Evolutionary conservation across 108 stramenopile genomes (phyloP).

Genomic region (Phaeodactylum tricornutum): DNA sequence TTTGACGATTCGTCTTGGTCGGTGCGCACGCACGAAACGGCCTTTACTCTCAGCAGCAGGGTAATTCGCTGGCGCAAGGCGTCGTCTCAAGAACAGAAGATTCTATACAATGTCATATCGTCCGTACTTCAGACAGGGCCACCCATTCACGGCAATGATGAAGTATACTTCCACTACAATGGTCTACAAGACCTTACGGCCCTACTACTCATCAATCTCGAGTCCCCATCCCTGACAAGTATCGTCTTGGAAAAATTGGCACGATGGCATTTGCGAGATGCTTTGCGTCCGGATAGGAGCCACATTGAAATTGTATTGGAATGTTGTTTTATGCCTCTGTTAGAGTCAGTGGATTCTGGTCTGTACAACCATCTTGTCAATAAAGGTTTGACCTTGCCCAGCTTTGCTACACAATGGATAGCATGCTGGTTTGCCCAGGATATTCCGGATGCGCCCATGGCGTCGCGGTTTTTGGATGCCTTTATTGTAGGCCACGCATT

Average conservation of each 20-base stretch:
- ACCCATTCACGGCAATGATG: neutral
- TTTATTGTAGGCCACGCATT: conserved; percentile 77
- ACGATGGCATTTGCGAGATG: conserved; percentile 26
- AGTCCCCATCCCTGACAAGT: conserved; percentile 22
- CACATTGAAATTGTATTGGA: neutral
- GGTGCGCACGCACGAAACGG: neutral
- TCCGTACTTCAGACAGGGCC: conserved; percentile 4
- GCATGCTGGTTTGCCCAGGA: conserved; percentile 90
- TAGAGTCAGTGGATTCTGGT: neutral
- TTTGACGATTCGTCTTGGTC: too few relatives aligned
- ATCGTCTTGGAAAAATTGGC: conserved; percentile 13
- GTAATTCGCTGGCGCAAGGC: neutral
- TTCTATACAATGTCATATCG: conserved; percentile 11
- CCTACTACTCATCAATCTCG: conserved; percentile 31
- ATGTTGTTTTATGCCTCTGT: neutral
- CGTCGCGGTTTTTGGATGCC: conserved; percentile 72
- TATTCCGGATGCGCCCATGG: conserved; percentile 48
- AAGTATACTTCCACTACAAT: conserved; percentile 23
- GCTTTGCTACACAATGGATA: conserved; percentile 32
- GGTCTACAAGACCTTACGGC: conserved; percentile 41
- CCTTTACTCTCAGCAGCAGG: neutral
- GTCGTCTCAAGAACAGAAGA: conserved; percentile 11
- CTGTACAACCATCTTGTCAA: neutral
- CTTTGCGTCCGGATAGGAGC: conserved; percentile 10
- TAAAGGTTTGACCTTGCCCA: neutral